Evolutionary conservation across 805 yeast species (phyloP), one percentile per base, ranked within the genome.

Genomic region (Candida parachauliodes): DNA sequence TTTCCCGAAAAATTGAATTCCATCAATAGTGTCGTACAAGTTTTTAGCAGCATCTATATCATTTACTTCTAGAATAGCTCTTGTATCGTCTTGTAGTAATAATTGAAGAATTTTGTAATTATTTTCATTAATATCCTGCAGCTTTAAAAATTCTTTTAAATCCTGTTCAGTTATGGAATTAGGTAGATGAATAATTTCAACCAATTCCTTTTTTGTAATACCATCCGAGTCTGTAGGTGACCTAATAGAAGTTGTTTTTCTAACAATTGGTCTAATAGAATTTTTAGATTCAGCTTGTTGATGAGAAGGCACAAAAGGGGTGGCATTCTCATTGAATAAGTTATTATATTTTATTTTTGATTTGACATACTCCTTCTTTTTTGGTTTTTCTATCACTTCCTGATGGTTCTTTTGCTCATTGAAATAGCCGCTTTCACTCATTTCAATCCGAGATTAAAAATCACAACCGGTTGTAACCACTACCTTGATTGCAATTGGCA

Each of bases 71-170:
- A 34, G 2, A 4, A 27, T 28, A 5, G 28, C 38, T 16, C 16
- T 27, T 5, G 23, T 9, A n/a, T 27, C 32, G 16, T 28, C 23
- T 21, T 34, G 25, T 21, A 19, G 22, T 7, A 28, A 28, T 8
- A 34, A 11, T 22, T 26, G 38, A 2, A 34, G 22, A 12, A 28
- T 20, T 21, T 34, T 34, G n/a, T 34, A 28, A n/a, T 20, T 21
- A 12, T 21, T 17, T 4, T 21, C 5, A 14, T 27, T 12, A 15
- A 28, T 20, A 20, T 28, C 20, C 8, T 26, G 28, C 21, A 16
- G 17, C n/a, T 20, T 21, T 8, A 34, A 22, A 15, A 34, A 34
- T 15, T 28, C 21, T 15, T 28, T 10, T 17, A 28, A 9, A 2
- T 34, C 32, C 4, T 8, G 8, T 28, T 14, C 4, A 5, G 38